Evolutionary conservation across 257 asterid species (phyloP).

Genomic region (Cynanchum wilfordii): DNA sequence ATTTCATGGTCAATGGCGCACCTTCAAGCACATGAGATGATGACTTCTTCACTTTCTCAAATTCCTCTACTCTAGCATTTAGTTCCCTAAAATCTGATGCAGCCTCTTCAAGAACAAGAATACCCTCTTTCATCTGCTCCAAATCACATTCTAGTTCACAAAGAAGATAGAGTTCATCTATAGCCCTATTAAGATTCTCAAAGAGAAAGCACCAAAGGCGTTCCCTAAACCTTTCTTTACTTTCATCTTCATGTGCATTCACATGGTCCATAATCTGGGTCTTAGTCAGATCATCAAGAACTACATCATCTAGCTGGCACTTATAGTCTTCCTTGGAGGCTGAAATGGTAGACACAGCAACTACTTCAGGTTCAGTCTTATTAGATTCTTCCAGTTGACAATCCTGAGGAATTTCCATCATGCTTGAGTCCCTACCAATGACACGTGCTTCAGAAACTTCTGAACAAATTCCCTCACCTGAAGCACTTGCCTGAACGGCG

Average conservation of each 20-base stretch:
- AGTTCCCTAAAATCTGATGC: conserved; percentile 86
- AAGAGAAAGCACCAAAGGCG: conserved; percentile 99
- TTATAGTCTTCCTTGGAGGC: conserved; percentile 32
- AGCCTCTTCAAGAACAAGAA: conserved; percentile 98
- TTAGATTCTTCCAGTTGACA: conserved; percentile 23
- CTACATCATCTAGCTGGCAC: conserved; percentile 25
- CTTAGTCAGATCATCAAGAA: conserved; percentile 35
- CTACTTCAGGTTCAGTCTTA: conserved; percentile 25
- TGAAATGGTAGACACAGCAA: conserved; percentile 25
- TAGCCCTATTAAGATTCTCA: conserved; percentile 93
- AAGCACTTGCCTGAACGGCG: background rate
- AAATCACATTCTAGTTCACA: conserved; percentile 98
- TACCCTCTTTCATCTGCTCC: conserved; percentile 91
- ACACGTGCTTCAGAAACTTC: conserved; percentile 16
- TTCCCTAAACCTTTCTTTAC: conserved; percentile 95
- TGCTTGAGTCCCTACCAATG: conserved; percentile 26
- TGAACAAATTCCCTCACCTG: conserved; percentile 15
- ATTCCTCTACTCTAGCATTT: conserved; percentile 77
- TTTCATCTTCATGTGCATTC: conserved; percentile 50
- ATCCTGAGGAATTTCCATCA: conserved; percentile 14
- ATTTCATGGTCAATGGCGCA: conserved; percentile 51
- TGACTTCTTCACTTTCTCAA: conserved; percentile 73
- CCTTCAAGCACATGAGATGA: conserved; percentile 53
- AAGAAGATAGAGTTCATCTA: conserved; percentile 95
- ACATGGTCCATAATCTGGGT: conserved; percentile 30